A percentile compares a stretch with the other conserved stretches of the same genome.
phyloP scores from a whole-genome alignment of 2,329 filamentous ascomycete species.

The Fusarium torreyae region DNA sequence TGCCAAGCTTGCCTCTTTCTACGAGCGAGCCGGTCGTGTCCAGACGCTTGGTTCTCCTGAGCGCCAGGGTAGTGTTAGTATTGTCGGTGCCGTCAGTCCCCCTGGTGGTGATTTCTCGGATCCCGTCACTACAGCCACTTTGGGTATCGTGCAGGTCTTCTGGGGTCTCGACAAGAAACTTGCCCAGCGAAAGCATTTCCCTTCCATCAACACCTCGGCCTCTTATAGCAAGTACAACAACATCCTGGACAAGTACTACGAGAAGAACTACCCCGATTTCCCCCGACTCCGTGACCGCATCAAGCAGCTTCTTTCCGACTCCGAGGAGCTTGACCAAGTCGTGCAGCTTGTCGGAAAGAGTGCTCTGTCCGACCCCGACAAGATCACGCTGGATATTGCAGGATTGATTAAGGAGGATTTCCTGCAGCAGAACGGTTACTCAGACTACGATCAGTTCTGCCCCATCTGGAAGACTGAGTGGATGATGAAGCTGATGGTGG shows the following conservation, averaged over 20 bases:
- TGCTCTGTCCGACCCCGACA: slow-evolving; percentile 94
- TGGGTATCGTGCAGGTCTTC: slow-evolving; percentile 99
- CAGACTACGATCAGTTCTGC: slow-evolving; percentile 99
- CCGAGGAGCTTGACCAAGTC: slow-evolving; percentile 97
- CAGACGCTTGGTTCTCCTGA: slow-evolving; percentile 89
- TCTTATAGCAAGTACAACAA: slow-evolving; percentile 98
- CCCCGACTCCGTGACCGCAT: slow-evolving; percentile 92
- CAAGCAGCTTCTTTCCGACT: slow-evolving; percentile 93
- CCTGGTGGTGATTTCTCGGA: slow-evolving; percentile 99
- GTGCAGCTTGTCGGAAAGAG: slow-evolving; percentile 99
- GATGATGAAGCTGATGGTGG: slow-evolving; percentile 99
- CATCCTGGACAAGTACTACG: slow-evolving; percentile 92
- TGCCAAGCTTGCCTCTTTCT: slow-evolving; percentile 98
- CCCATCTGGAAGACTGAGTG: slow-evolving; percentile 99
- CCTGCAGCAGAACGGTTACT: slow-evolving; percentile 98
- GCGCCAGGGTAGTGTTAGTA: slow-evolving; percentile 92
- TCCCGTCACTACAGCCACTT: slow-evolving; percentile 92
- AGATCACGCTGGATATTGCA: slow-evolving; percentile 96
- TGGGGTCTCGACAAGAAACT: slow-evolving; percentile 99
- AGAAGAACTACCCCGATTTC: slow-evolving; percentile 94
- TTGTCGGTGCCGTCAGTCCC: slow-evolving; percentile 96
- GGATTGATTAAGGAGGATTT: slow-evolving; percentile 98
- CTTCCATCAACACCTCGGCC: slow-evolving; percentile 93
- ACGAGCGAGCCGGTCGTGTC: slow-evolving; percentile 95
- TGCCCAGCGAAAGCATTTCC: slow-evolving; percentile 98